Evolutionary conservation across 2,329 filamentous ascomycete species (phyloP), one percentile per base, ranked within the genome.

Genomic region (Neonectria coccinea): DNA sequence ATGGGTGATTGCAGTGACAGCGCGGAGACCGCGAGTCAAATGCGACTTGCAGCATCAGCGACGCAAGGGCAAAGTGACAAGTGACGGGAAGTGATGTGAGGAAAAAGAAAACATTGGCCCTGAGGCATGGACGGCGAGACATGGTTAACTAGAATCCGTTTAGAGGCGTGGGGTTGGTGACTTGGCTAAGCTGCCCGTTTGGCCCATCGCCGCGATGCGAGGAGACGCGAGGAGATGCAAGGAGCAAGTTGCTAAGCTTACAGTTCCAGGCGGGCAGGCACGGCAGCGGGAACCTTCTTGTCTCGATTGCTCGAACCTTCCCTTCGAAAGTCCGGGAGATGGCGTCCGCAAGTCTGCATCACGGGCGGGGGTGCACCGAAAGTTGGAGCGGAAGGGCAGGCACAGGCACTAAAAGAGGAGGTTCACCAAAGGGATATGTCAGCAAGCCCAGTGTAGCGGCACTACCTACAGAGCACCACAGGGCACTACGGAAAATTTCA

Each of bases 111-210:
- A 55, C 51, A 55, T 62, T 52, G 31, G 39, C 56, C 48, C 52
- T 44, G 51, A 59, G 41, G 51, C 48, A 65, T 52, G 56, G 20
- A n/a, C 29, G 55, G 42, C 63, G 62, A 73, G 69, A 68, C 65
- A 69, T 64, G 52, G 33, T 62, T 66, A 62, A 62, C 63, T 65
- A 5, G 36, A 68, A 65, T 59, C 42, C 54, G 59, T 51, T 50
- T 66, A 66, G 31, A 47, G 12, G 41, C 52, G 59, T 69, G 64
- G 65, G 69, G 54, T 62, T 44, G 41, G 45, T 22, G 51, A 31
- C 47, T 45, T 56, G 41, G 29, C 55, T 48, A 4, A 29, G 45
- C n/a, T 12, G 45, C 25, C 29, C 9, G 10, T 11, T 11, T 33
- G 33, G 7, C 36, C 36, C 36, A 16, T 39, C 14, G 36, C 7